These are phyloP conservation scores for Annulohypoxylon bovei DNA, from an alignment of 495 filamentous ascomycete genomes.

Conservation along the genomic window DNA sequence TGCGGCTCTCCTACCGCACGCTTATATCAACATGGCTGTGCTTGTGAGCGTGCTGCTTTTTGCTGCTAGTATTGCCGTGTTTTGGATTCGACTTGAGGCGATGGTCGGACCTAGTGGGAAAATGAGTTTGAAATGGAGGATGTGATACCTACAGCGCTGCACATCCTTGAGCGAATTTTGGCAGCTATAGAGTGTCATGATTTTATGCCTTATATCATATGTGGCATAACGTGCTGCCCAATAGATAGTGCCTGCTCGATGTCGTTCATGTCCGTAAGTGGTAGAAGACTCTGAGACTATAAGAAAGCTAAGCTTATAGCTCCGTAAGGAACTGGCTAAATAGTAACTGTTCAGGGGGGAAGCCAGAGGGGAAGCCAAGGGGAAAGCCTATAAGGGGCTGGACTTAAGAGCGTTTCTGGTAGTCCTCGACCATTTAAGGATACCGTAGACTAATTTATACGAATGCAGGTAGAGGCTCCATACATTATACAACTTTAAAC, in stretches of 20 bases:
- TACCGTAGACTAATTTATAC: too few relatives aligned
- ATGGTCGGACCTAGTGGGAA: constrained; percentile 8
- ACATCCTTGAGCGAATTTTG: background rate
- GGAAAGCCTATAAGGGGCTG: background rate
- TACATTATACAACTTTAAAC: background rate
- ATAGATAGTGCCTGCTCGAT: background rate
- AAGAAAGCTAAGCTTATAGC: background rate
- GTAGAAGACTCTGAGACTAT: background rate
- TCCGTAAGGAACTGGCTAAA: too few relatives aligned
- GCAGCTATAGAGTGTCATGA: background rate
- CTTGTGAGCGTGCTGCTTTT: constrained; percentile 1
- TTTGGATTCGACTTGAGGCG: constrained; percentile 5
- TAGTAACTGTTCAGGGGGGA: too few relatives aligned
- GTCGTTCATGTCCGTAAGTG: background rate
- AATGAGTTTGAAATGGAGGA: constrained; percentile 4
- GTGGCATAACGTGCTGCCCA: background rate
- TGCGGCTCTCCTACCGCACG: constrained; percentile 1
- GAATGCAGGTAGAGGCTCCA: background rate
- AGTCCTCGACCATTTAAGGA: too few relatives aligned
- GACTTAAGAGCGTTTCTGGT: background rate
- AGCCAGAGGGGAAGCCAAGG: too few relatives aligned
- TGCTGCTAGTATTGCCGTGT: constrained; percentile 10
- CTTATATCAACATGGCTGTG: constrained; percentile 6
- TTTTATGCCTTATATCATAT: background rate
- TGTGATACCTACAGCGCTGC: background rate